Evolutionary conservation across 2,329 filamentous ascomycete species (phyloP).

Genomic region (Seiridium cupressi): DNA sequence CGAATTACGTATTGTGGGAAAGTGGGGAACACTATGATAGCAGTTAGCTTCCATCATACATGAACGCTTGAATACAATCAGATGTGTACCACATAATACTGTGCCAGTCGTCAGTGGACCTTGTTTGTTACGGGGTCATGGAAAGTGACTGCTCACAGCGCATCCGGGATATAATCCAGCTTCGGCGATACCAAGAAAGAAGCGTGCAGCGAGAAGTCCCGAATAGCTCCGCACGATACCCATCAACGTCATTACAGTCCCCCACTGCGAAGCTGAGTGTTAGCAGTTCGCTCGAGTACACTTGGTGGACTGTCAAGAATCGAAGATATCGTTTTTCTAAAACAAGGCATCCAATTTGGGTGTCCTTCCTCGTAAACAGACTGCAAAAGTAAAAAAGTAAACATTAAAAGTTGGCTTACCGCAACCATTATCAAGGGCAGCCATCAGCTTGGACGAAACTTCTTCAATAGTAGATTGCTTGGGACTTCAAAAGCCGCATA

Average conservation of each 20-base stretch:
- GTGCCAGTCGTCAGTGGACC: background rate
- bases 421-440: slow-evolving; percentile 71
- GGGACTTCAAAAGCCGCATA: slow-evolving; percentile 75
- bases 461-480: slow-evolving; percentile 77
- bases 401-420: no score
- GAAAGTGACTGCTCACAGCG: slow-evolving; percentile 17
- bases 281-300: slow-evolving; percentile 1
- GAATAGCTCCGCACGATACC: slow-evolving; percentile 48
- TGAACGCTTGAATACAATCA: no score
- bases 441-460: slow-evolving; percentile 70
- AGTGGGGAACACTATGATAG: background rate
- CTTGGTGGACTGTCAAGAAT: slow-evolving; percentile 21
- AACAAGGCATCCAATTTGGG: no score
- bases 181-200: slow-evolving; percentile 40
- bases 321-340: no score
- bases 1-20: background rate
- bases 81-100: slow-evolving; percentile 6
- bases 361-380: no score
- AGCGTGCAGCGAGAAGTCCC: slow-evolving; percentile 46
- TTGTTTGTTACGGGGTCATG: background rate
- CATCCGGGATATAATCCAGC: slow-evolving; percentile 32
- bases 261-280: slow-evolving; percentile 57
- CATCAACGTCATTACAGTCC: slow-evolving; percentile 47
- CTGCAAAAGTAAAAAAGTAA: no score
- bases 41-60: background rate